Base-by-base conservation (phyloP, 1,284 basidiomycete species). In the Trichosporon coremiiforme region DNA sequence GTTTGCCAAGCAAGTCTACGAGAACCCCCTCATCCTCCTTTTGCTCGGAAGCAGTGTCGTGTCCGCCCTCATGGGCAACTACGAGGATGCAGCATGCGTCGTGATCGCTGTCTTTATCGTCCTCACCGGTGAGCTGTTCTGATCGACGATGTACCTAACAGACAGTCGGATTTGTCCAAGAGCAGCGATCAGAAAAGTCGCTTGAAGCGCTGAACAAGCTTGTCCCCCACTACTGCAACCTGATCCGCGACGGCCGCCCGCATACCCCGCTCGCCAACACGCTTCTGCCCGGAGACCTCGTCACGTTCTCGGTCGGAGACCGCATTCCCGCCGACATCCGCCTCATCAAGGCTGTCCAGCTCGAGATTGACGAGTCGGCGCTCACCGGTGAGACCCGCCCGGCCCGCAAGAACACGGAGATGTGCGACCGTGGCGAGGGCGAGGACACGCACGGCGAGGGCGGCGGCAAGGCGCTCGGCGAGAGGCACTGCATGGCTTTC, bases 281-380 rank as follows among this genome's bases (percentile, higher is more conserved):
- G 76, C 89, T 98, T 22, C 92, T 98, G 0, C 96, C 96, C 0
- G 95, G 95, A 33, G 95, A 98, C 80, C 87, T 98, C 60, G 91
- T 98, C 70, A 91, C 90, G 0, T 93, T 99, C 82, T 86, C 88
- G n/a, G 85, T 87, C 1, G 87, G 95, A n/a, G 95, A 98, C 81
- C 91, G 95, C 29, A 88, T 98, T 45, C 95, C 95, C 0, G 95
- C 96, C 35, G 95, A 98, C 77, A 87, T 98, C 64, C 90, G 96
- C 20, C 87, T 98, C 25, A 86, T 91, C 68, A 85, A 88, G 29
- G 88, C 93, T 0, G 87, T 92, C 25, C 91, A 94, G 75, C 87
- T 98, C 38, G 95, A 98, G 79, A 90, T 98, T 63, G 96, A 98
- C 84, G 96, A 99, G 85, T 94, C 91, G 74, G 94, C 93, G 70